Base-by-base conservation (phyloP, 306 rosid genomes). In the Castanea crenata region DNA sequence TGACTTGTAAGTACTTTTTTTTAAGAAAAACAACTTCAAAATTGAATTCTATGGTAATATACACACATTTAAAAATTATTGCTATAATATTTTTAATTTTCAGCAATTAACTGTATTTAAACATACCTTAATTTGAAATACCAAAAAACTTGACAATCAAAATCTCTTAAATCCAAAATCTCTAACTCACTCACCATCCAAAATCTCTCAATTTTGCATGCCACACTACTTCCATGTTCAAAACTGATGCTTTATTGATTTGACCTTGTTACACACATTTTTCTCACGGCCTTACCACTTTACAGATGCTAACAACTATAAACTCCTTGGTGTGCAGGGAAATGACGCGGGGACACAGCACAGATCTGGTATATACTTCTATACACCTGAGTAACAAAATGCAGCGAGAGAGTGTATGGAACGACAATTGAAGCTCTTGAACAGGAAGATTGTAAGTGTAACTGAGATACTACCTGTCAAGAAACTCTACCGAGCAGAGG, bases 361-460 rank as follows among this genome's bases (percentile, higher is more conserved):
- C 90, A 87, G 97, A 86, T 94, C 98, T 5, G 98, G 97, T 73
- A 92, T 94, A 73, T 94, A 94, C 93, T 91, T 80, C 91, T 92
- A 94, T 85, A 88, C 97, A 0, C 91, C 91, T 1, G 97, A 92
- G 58, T 97, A 94, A 87, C 95, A 94, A 90, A 84, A 92, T 75
- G 89, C 79, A 18, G 98, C 97, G 10, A 65, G 25, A 23, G 97
- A 91, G 32, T 90, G 97, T 7, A 14, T 86, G 90, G 93, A 92
- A 61, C 85, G 82, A 21, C 88, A 77, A 6, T 89, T 91, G 86
- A 88, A 92, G 78, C 75, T 69, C 35, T 38, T 87, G 83, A 90
- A 84, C 85, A 83, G 93, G 72, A 90, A 86, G 82, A 91, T 94
- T 55, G 95, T 91, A 35, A 92, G 27, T 25, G 27, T 25, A 25